phyloP scores from a whole-genome alignment of 2,329 filamentous ascomycete genomes.

The Paecilomyces fulvus region DNA sequence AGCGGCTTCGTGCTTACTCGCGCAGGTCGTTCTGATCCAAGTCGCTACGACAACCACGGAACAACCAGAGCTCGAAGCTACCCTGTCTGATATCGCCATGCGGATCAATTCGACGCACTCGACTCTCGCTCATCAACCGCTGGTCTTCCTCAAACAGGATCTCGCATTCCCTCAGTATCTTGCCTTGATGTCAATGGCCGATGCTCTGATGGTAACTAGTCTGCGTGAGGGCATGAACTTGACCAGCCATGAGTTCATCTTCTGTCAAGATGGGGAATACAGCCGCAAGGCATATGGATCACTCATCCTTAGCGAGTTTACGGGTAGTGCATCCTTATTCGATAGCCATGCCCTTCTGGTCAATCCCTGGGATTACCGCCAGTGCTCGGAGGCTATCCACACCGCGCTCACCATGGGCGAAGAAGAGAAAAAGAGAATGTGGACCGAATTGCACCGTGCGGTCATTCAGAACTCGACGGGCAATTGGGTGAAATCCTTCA shows the following conservation, averaged over 20 bases:
- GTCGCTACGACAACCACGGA: conserved; percentile 87
- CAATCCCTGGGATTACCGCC: conserved; percentile 91
- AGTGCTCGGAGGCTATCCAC: conserved; percentile 79
- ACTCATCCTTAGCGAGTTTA: conserved; percentile 90
- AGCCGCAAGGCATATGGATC: conserved; percentile 73
- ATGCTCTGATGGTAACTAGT: conserved; percentile 88
- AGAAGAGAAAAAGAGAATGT: conserved; percentile 65
- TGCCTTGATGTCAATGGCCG: conserved; percentile 80
- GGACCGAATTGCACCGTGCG: conserved; percentile 62
- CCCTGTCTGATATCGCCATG: conserved; percentile 87
- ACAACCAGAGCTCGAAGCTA: conserved; percentile 76
- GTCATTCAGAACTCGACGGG: conserved; percentile 76
- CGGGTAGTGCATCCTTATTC: conserved; percentile 81
- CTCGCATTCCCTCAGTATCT: conserved; percentile 89
- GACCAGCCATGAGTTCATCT: conserved; percentile 87
- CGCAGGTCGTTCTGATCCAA: conserved; percentile 78
- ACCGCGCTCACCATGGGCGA: conserved; percentile 70
- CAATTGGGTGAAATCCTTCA: conserved; percentile 75
- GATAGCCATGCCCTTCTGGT: conserved; percentile 71
- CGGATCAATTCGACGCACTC: conserved; percentile 88
- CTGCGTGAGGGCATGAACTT: conserved; percentile 96
- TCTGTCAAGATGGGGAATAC: conserved; percentile 77
- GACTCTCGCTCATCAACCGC: conserved; percentile 81
- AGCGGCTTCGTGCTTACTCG: background rate
- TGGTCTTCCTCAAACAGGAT: conserved; percentile 91